These are phyloP conservation scores for Apophysomyces elegans DNA, from an alignment of 371 early-diverging fungal genomes.

Conservation along the genomic window DNA sequence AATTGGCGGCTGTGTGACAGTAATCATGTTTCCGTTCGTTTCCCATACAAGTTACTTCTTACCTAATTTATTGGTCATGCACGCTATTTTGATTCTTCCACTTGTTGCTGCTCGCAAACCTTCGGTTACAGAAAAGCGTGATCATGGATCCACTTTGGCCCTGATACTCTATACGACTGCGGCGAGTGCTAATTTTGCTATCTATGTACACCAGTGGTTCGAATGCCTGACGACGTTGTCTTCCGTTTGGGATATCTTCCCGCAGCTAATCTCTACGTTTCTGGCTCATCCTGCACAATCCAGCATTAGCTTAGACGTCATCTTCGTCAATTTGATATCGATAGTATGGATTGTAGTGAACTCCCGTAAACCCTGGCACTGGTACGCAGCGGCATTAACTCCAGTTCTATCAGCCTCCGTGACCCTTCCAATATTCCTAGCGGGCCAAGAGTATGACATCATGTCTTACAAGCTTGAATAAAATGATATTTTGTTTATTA, in stretches of 20 bases:
- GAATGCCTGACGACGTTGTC: constrained; percentile 12
- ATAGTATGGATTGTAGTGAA: constrained; percentile 37
- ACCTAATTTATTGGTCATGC: constrained; percentile 42
- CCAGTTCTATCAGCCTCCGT: constrained; percentile 53
- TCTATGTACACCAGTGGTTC: constrained; percentile 33
- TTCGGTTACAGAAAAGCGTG: constrained; percentile 2
- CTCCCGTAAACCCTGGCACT: constrained; percentile 13
- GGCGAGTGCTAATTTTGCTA: constrained; percentile 38
- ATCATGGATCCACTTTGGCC: constrained; percentile 1
- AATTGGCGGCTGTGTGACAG: constrained; percentile 27
- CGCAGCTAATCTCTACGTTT: constrained; percentile 21
- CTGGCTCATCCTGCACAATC: constrained; percentile 47
- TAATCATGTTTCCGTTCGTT: constrained; percentile 35
- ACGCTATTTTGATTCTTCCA: constrained; percentile 34
- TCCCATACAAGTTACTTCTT: constrained; percentile 25
- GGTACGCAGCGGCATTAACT: constrained; percentile 26
- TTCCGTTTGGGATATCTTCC: neutral
- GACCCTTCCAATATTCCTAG: constrained; percentile 52
- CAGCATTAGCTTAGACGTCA: constrained; percentile 44
- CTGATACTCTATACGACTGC: constrained; percentile 27
- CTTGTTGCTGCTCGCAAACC: constrained; percentile 16
- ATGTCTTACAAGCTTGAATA: neutral
- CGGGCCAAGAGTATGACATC: constrained; percentile 11
- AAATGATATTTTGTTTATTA: neutral
- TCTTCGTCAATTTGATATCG: constrained; percentile 33